Base-by-base conservation (phyloP, 306 rosid genomes). In the Prunus campanulata region DNA sequence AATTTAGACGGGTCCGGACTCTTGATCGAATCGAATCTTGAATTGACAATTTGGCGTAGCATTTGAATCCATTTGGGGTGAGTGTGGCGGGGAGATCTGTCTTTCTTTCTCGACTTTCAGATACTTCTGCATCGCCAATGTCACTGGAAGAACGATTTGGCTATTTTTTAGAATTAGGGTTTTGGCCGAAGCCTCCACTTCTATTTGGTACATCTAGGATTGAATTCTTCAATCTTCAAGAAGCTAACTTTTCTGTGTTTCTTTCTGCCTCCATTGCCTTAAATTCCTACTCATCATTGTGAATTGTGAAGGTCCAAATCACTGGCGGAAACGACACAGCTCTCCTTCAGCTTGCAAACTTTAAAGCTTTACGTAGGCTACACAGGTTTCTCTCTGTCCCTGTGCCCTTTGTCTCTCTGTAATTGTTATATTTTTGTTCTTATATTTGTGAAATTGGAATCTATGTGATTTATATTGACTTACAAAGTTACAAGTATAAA, bases 61-160 rank as follows among this genome's bases (percentile, higher is more conserved):
- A 35, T 35, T 35, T 35, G 42, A 35, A 35, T 35, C 42, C 42
- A 35, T 35, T 35, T 6, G 52, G 15, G 52, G 52, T 48, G 15
- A 11, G 52, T 48, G 5, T 48, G 52, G 52, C 52, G 15, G 52
- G 15, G 52, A 48, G 18, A 11, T 48, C 13, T 48, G 52, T 11
- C 39, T 32, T 32, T 48, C 15, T 11, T 80, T 87, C 96, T 80
- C 96, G 72, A 82, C 83, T 87, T 78, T 83, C 93, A 29, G 93
- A 96, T 91, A 85, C 30, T 62, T 80, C 8, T 22, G 46, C 8
- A 74, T 82, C 39, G 59, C 11, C 76, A 5, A 46, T 4, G 49
- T 60, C 20, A 52, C n/a, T 18, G n/a, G n/a, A 52, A 52, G 20
- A 52, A 6, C 24, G 59, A 7, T 52, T 52, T 19, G 59, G 1